A percentile compares a stretch with the other conserved stretches of the same genome.
Evolutionary conservation across 768 basidiomycete species (phyloP).

Genomic region (Phylloporus sp.): DNA sequence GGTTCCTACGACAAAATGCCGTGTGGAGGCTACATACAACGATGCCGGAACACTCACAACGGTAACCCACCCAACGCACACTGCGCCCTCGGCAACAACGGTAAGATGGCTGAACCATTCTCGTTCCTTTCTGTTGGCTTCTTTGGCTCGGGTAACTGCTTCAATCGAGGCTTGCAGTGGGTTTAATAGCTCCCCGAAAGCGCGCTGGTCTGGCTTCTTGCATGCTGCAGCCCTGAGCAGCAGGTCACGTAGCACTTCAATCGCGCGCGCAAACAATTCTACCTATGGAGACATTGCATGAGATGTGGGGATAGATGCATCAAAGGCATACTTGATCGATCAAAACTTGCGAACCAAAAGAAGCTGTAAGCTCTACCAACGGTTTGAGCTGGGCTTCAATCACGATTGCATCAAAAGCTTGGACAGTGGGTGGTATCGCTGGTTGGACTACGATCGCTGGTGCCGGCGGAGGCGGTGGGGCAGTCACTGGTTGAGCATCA

Average conservation of each 20-base stretch:
- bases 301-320: constrained; percentile 1
- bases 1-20: constrained; percentile 42
- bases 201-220: constrained; percentile 70
- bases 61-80: constrained; percentile 84
- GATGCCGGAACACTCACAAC: constrained; percentile 48
- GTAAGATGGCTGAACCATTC: constrained; percentile 83
- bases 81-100: constrained; percentile 76
- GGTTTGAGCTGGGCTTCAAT: constrained; percentile 71
- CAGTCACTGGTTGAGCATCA: constrained; percentile 23
- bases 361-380: constrained; percentile 67
- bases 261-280: constrained; percentile 60
- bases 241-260: constrained; percentile 63
- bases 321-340: constrained; percentile 66
- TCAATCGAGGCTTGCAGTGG: constrained; percentile 73
- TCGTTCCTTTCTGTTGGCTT: constrained; percentile 71
- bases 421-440: constrained; percentile 55
- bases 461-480: constrained; percentile 32
- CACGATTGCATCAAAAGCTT: constrained; percentile 71
- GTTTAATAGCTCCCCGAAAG: constrained; percentile 53
- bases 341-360: constrained; percentile 65
- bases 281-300: constrained; percentile 44
- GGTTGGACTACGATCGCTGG: constrained; percentile 35
- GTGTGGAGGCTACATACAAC: not conserved
- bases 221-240: constrained; percentile 67
- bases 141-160: constrained; percentile 76